Conservation (phyloP, 1,139 yeast genomes). For the Pichia sp. region DNA sequence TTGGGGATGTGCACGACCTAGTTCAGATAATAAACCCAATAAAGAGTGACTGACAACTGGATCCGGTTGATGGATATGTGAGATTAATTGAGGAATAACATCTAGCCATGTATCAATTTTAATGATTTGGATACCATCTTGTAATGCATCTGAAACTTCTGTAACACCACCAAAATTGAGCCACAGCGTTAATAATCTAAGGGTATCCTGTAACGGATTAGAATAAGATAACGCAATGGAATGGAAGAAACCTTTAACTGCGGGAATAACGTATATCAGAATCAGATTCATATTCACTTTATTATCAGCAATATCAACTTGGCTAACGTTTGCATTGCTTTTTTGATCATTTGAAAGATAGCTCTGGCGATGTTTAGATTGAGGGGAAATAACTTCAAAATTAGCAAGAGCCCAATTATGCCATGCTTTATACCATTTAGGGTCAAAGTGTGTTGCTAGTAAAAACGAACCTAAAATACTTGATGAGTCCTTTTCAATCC, state of each 20-base stretch:
- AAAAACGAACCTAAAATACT: conserved; percentile 86
- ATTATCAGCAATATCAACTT: conserved; percentile 15
- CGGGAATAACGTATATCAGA: conserved; percentile 86
- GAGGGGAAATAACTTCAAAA: conserved; percentile 81
- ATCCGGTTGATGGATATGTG: conserved; percentile 94
- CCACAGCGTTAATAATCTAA: conserved; percentile 88
- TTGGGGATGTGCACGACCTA: conserved; percentile 95
- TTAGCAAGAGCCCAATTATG: conserved; percentile 99
- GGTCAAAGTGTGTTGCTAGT: conserved; percentile 90
- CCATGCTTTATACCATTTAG: conserved; percentile 97
- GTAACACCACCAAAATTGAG: conserved; percentile 90
- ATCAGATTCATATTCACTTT: conserved; percentile 28
- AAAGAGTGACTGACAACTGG: conserved; percentile 75
- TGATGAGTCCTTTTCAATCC: conserved; percentile 74
- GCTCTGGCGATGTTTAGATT: conserved; percentile 22
- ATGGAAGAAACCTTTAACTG: conserved; percentile 91
- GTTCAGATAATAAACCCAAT: conserved; percentile 72
- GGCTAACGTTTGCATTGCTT: neutral
- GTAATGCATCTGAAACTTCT: conserved; percentile 86
- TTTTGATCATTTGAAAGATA: conserved; percentile 5
- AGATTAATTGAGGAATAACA: conserved; percentile 90
- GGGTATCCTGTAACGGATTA: conserved; percentile 85
- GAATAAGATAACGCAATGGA: conserved; percentile 84
- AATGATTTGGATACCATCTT: conserved; percentile 85
- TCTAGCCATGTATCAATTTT: conserved; percentile 92